Base-by-base conservation (phyloP, 192 early-diverging fungal species). In the Thoreauomyces humboldtii region DNA sequence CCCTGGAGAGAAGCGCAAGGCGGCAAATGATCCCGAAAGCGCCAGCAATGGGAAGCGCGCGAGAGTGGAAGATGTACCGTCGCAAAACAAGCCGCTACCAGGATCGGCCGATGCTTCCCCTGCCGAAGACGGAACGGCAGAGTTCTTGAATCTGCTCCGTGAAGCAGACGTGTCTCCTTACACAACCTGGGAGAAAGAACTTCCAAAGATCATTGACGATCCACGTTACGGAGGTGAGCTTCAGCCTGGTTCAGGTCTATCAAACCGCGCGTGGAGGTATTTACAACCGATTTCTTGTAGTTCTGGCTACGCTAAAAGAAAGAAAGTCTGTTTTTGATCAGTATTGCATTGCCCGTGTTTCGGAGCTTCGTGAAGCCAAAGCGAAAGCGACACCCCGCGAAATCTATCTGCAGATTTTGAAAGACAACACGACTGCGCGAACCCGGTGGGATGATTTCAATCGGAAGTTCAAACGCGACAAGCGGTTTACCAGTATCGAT, bases 111-210 rank as follows among this genome's bases (percentile, higher is more conserved):
- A 34, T 11, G n/a, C n/a, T 14, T 45, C 41, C 22, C 3, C 7
- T 2, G 25, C 24, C 15, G 62, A 64, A 36, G 41, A 54, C 11
- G 54, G 21, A 22, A 53, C 31, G 17, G 34, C 51, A 22, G 33
- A 66, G 7, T 66, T 66, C 34, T 42, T 51, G 78, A 56, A 72
- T 36, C 54, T 92, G 63, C 70, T 92, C 44, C 75, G 79, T 19
- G 91, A 92, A 57, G 76, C 75, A 29, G 76, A 88, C 17, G 83
- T 89, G 19, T 85, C 79, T n/a, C 90, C 87, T 25, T 93, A 87
- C 55, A 80, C 89, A 24, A 87, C 86, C 4, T 90, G 86, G 83
- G 85, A 88, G 37, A 84, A 78, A 65, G 89, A 91, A 38, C 63
- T 86, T 2, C 77, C 79, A 4, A 86, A 85, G 63, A 71, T 93